A percentile compares a stretch with the other conserved stretches of the same genome.
Conservation (phyloP, 139 green algal species). For the Desmodesmus armatus region DNA sequence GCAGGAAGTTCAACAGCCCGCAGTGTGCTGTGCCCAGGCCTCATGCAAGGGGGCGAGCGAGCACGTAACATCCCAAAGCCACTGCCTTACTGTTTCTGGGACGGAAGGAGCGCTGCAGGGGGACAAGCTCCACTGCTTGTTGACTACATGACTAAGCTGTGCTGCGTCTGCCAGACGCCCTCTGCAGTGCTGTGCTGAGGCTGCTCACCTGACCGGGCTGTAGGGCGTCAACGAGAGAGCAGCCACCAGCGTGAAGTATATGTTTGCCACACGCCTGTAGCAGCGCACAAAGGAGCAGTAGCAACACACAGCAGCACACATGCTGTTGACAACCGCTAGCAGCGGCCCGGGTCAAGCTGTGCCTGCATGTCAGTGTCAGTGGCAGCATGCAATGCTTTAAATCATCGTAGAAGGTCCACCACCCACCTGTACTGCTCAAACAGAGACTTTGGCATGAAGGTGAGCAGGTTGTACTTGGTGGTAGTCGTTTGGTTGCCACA, state of each 20-base stretch:
- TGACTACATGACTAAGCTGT: background rate
- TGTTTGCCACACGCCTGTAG: constrained; percentile 78
- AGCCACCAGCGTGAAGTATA: constrained; percentile 84
- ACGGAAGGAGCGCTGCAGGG: too few relatives aligned
- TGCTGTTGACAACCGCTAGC: background rate
- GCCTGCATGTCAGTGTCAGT: too few relatives aligned
- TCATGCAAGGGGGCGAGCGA: background rate
- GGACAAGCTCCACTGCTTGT: too few relatives aligned
- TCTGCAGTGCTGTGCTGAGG: background rate
- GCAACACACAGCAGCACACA: background rate
- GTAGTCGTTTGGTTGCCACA: constrained; percentile 66
- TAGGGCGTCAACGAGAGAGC: constrained; percentile 75
- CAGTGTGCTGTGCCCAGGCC: background rate
- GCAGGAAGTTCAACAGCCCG: background rate
- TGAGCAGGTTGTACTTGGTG: constrained; percentile 82
- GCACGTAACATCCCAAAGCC: background rate
- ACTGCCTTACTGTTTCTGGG: too few relatives aligned
- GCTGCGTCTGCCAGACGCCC: background rate
- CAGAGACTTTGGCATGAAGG: constrained; percentile 76
- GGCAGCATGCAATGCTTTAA: background rate
- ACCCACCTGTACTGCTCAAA: constrained; percentile 76
- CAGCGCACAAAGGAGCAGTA: background rate
- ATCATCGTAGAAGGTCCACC: too few relatives aligned
- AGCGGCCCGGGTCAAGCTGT: too few relatives aligned
- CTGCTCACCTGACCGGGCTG: constrained; percentile 62